Conservation (phyloP, 352 stramenopile species). For the Globisporangium polare region DNA sequence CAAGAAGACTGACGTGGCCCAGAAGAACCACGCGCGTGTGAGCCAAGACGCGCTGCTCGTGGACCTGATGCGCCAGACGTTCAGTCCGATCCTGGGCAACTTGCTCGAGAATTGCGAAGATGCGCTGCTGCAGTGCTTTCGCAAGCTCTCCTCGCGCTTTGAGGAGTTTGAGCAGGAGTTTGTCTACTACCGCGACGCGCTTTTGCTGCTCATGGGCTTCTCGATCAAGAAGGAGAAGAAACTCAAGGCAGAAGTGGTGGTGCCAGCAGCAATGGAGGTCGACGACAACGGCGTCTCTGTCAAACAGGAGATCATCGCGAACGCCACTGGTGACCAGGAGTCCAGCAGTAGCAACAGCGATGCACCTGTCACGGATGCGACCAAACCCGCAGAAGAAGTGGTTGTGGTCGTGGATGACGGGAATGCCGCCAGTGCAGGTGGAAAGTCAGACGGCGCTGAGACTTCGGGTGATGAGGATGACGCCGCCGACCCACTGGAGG, state of each 20-base stretch:
- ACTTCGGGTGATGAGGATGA: conserved; percentile 4
- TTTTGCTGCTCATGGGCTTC: conserved; percentile 40
- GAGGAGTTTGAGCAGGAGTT: conserved; percentile 78
- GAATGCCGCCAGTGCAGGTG: background rate
- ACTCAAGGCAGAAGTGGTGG: conserved; percentile 17
- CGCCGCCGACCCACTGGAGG: background rate
- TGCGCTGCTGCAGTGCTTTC: conserved; percentile 58
- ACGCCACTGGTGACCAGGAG: background rate
- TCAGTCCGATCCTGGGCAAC: conserved; percentile 59
- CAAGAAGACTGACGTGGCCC: conserved; percentile 32
- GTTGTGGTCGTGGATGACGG: conserved; percentile 2
- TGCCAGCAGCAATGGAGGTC: conserved; percentile 10
- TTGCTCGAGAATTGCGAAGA: conserved; percentile 69
- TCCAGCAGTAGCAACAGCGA: background rate
- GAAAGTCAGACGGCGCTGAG: conserved; percentile 11
- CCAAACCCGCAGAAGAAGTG: background rate
- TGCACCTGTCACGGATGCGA: background rate
- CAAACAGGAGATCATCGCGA: conserved; percentile 45
- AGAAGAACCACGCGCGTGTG: conserved; percentile 56
- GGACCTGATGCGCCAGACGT: conserved; percentile 65
- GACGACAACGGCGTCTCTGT: conserved; percentile 27
- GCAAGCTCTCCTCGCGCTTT: conserved; percentile 56
- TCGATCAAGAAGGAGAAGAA: conserved; percentile 9
- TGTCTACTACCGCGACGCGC: conserved; percentile 64
- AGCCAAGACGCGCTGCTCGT: conserved; percentile 61